Conservation (phyloP, 768 basidiomycete genomes). For the Pleurotus djamor region DNA sequence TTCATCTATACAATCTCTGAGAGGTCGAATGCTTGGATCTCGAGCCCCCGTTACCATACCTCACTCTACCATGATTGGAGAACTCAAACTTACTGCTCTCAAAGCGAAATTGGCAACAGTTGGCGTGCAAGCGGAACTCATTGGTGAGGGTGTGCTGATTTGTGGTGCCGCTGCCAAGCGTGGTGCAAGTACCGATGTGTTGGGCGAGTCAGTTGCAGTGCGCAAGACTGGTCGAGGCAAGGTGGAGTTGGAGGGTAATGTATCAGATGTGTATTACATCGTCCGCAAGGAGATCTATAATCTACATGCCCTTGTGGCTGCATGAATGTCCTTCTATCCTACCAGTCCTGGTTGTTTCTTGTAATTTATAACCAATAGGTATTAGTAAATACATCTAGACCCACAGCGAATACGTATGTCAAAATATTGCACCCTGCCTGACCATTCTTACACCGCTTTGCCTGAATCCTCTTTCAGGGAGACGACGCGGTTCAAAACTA, state of each 20-base stretch:
- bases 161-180: constrained; percentile 66
- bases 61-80: constrained; percentile 95
- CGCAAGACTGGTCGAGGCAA: constrained; percentile 82
- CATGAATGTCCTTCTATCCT: constrained; percentile 26
- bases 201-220: constrained; percentile 80
- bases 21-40: constrained; percentile 56
- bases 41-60: constrained; percentile 69
- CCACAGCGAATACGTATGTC: background rate
- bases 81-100: constrained; percentile 87
- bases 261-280: constrained; percentile 85
- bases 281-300: constrained; percentile 90
- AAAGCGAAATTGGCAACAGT: constrained; percentile 76
- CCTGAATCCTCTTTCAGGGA: constrained; percentile 93
- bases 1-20: constrained; percentile 16
- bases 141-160: constrained; percentile 95
- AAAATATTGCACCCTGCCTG: background rate
- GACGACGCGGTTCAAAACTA: constrained; percentile 91
- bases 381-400: background rate
- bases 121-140: constrained; percentile 87
- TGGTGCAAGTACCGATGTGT: constrained; percentile 34
- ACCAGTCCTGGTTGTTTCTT: background rate
- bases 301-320: constrained; percentile 85
- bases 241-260: constrained; percentile 87
- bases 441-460: constrained; percentile 39
- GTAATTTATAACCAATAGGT: background rate